phyloP scores from a whole-genome alignment of 2,329 filamentous ascomycete species.

The Alternaria viburni region DNA sequence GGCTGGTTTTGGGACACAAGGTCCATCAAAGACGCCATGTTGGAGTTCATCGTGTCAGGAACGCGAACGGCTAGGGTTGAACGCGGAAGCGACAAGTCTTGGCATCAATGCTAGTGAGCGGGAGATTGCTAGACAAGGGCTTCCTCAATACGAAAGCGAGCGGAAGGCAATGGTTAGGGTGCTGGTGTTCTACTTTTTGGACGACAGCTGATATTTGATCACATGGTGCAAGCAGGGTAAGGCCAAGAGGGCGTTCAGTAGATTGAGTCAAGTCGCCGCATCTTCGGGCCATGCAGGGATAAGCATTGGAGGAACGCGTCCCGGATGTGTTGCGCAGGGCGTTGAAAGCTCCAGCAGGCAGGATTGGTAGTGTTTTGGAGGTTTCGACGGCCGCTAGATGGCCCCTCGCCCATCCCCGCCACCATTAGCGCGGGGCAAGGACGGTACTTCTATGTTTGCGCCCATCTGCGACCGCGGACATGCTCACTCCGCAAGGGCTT shows the following conservation, averaged over 20 bases:
- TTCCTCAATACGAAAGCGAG: neutral
- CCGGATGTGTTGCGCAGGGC: slow-evolving; percentile 17
- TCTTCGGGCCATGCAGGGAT: slow-evolving; percentile 15
- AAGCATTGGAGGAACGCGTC: slow-evolving; percentile 9
- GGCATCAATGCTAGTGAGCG: neutral
- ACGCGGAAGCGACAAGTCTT: neutral
- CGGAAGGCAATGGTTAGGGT: neutral
- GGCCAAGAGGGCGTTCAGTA: neutral
- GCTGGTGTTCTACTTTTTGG: neutral
- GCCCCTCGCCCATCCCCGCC: slow-evolving; percentile 11
- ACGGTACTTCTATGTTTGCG: neutral
- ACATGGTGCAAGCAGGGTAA: neutral
- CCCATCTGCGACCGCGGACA: slow-evolving; percentile 3
- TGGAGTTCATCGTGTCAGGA: slow-evolving; percentile 18
- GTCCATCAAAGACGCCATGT: slow-evolving; percentile 52
- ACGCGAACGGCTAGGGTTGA: slow-evolving; percentile 1
- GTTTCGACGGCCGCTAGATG: slow-evolving; percentile 2
- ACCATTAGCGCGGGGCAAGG: slow-evolving; percentile 16
- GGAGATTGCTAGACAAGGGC: neutral
- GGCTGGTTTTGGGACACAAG: slow-evolving; percentile 56
- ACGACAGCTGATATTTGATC: neutral
- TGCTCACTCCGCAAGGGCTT: neutral
- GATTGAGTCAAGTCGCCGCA: neutral
- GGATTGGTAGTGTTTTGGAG: slow-evolving; percentile 12
- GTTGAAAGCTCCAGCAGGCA: neutral